phyloP scores from a whole-genome alignment of 1,139 yeast species.

The Yamadazyma triangularis region DNA sequence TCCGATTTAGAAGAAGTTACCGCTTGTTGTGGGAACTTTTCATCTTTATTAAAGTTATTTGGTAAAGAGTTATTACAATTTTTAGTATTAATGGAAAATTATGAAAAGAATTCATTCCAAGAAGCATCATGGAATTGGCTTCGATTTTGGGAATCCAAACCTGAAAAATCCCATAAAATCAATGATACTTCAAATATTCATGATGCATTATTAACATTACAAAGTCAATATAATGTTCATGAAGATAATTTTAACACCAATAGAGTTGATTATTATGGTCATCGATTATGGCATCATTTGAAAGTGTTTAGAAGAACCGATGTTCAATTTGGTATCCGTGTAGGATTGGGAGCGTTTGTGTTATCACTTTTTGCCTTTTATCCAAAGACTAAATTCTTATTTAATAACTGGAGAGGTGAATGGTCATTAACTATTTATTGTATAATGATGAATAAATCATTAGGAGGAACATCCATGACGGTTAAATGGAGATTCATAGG shows the following conservation, averaged over 20 bases:
- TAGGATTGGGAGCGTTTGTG: slow-evolving; percentile 70
- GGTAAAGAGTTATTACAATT: slow-evolving; percentile 54
- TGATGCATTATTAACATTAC: slow-evolving; percentile 35
- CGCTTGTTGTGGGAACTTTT: slow-evolving; percentile 80
- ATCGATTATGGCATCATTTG: slow-evolving; percentile 27
- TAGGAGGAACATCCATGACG: slow-evolving; percentile 85
- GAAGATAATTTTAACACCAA: slow-evolving; percentile 4
- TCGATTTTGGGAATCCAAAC: slow-evolving; percentile 37
- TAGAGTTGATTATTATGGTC: slow-evolving; percentile 10
- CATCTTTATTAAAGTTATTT: slow-evolving; percentile 59
- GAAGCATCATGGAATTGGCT: slow-evolving; percentile 48
- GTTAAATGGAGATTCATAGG: slow-evolving; percentile 75
- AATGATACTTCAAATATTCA: slow-evolving; percentile 18
- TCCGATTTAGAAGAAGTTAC: slow-evolving; percentile 78
- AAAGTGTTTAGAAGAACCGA: slow-evolving; percentile 52
- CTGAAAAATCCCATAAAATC: slow-evolving; percentile 2
- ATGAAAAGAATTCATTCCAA: slow-evolving; percentile 12
- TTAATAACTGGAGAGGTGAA: slow-evolving; percentile 71
- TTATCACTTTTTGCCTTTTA: slow-evolving; percentile 67
- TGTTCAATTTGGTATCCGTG: slow-evolving; percentile 74
- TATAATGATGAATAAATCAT: slow-evolving; percentile 78
- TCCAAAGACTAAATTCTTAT: slow-evolving; percentile 48
- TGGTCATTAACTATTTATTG: slow-evolving; percentile 82
- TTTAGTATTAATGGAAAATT: slow-evolving; percentile 43
- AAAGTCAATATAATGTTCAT: slow-evolving; percentile 21